phyloP scores from a whole-genome alignment of 164 flowering plant genomes.

The Amborella trichopoda region DNA sequence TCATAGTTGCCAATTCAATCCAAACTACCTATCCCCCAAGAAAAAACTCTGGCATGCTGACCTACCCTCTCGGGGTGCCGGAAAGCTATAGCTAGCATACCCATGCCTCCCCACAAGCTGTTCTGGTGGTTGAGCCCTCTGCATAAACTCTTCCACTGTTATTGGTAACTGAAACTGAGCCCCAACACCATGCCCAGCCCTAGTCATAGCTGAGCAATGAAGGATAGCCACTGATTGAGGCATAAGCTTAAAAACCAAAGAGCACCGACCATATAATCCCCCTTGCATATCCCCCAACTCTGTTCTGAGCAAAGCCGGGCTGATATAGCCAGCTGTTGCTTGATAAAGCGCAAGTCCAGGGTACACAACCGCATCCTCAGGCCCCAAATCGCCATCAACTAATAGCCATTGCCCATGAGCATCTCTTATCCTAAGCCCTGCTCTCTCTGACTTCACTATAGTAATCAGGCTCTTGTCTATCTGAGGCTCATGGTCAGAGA shows the following conservation, averaged over 20 bases:
- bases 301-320: conserved; percentile 58
- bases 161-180: conserved; percentile 92
- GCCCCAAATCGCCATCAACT: conserved; percentile 86
- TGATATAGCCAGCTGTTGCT: conserved; percentile 89
- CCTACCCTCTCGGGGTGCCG: conserved; percentile 67
- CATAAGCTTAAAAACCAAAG: conserved; percentile 83
- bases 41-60: conserved; percentile 3
- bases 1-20: no score
- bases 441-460: conserved; percentile 69
- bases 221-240: conserved; percentile 88
- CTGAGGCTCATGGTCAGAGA: conserved; percentile 71
- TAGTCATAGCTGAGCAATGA: conserved; percentile 87
- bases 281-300: conserved; percentile 49
- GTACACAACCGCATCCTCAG: conserved; percentile 80
- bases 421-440: conserved; percentile 75
- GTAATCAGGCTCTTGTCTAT: conserved; percentile 73
- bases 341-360: conserved; percentile 94
- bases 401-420: conserved; percentile 75
- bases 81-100: conserved; percentile 45
- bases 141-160: conserved; percentile 97
- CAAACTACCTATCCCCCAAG: no score
- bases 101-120: conserved; percentile 49
- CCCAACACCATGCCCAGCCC: conserved; percentile 95
- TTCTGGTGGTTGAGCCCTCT: conserved; percentile 65
- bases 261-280: conserved; percentile 73